Conservation (phyloP, 2,329 filamentous ascomycete species). For the Aureobasidium namibiae region DNA sequence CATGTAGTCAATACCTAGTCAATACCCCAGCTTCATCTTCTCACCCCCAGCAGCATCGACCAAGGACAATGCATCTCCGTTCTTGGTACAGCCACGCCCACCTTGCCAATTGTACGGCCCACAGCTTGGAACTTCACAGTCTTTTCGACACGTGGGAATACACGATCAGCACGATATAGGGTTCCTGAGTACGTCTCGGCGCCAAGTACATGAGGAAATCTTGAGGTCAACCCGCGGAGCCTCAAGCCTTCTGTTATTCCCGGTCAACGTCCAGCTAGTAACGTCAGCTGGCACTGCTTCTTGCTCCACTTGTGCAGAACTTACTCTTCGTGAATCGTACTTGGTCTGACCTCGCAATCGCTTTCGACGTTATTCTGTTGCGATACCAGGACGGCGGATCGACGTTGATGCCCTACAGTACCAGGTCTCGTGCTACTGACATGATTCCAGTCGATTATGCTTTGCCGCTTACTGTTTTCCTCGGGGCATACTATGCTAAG, state of each 20-base stretch:
- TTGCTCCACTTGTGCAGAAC: neutral
- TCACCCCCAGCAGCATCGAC: neutral
- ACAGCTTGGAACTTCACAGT: neutral
- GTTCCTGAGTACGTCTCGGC: neutral
- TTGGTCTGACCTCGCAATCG: neutral
- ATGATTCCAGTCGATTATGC: neutral
- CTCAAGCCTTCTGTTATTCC: neutral
- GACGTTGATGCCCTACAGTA: neutral
- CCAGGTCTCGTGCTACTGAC: neutral
- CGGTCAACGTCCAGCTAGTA: neutral
- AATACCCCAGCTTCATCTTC: neutral
- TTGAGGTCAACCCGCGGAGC: neutral
- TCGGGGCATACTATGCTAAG: neutral
- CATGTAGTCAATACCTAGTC: neutral
- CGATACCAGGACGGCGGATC: neutral
- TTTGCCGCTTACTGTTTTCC: too few relatives aligned
- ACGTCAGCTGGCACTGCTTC: neutral
- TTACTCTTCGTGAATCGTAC: neutral
- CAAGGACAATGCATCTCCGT: neutral
- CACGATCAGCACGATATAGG: neutral
- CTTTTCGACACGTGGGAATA: neutral
- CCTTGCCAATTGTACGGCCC: neutral
- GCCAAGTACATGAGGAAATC: neutral
- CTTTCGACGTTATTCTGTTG: neutral
- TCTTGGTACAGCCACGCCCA: neutral